Evolutionary conservation across 768 basidiomycete species (phyloP), one percentile per base, ranked within the genome.

Genomic region (Podaxis sp.): DNA sequence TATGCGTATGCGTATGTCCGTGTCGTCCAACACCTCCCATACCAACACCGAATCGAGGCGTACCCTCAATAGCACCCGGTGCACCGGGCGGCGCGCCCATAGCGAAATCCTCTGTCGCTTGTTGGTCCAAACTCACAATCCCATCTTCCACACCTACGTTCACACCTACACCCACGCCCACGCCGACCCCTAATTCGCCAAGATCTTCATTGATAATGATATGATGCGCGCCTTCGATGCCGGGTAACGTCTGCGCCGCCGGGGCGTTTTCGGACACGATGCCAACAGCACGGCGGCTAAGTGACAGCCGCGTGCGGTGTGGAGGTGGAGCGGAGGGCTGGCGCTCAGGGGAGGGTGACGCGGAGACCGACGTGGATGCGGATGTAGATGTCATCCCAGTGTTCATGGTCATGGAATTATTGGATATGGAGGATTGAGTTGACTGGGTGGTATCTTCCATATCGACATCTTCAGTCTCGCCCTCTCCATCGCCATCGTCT

Each of bases 31-130:
- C n/a, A n/a, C n/a, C 7, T 33, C 52, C 60, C 24, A 61, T 40
- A 28, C 59, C 53, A 26, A 62, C 53, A 17, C 38, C 36, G 28
- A 62, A 62, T 11, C 53, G 33, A 30, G 61, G 61, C n/a, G 61
- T 62, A 19, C 26, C 75, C 15, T 70, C 73, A 54, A 90, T 85
- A 0, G 92, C 93, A 55, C 93, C 93, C 0, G 93, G 93, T 0
- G 93, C 92, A 42, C 92, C 92, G 8, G 93, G 93, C 1, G 93
- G 93, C 0, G 93, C 93, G 52, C 93, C 93, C 88, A 93, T 92
- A 4, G 89, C 90, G 66, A 94, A 91, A 72, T 92, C 91, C 67
- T 95, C 93, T 65, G 93, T 93, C n/a, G 85, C 82, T 44, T 62
- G 61, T 17, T 62, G 61, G 44, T 92, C 90, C 46, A 93, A 74